Evolutionary conservation across 1,284 basidiomycete genomes (phyloP).

Genomic region (Cutaneotrichosporon spelunceum): DNA sequence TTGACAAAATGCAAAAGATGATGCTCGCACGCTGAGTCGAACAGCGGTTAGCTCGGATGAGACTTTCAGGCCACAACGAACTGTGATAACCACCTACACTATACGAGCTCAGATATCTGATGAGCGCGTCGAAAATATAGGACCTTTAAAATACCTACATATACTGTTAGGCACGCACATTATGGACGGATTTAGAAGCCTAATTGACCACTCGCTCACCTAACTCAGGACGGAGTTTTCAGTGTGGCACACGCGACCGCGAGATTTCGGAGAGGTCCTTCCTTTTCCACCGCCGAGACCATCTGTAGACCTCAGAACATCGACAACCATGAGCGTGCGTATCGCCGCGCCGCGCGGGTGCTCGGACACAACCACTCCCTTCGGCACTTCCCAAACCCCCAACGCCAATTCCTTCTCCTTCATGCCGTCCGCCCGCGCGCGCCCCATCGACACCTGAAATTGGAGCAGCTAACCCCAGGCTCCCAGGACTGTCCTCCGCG

Average conservation of each 20-base stretch:
- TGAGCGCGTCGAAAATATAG: background rate
- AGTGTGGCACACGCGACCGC: slow-evolving; percentile 10
- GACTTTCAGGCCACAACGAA: slow-evolving; percentile 5
- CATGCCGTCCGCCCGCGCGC: background rate
- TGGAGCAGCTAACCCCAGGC: slow-evolving; percentile 19
- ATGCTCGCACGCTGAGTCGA: slow-evolving; percentile 24
- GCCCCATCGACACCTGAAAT: background rate
- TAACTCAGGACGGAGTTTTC: slow-evolving; percentile 4
- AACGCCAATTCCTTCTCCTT: background rate
- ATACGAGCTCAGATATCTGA: background rate
- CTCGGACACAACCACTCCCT: background rate
- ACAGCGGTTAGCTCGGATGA: slow-evolving; percentile 17
- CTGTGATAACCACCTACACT: slow-evolving; percentile 14
- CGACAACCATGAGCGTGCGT: slow-evolving; percentile 19
- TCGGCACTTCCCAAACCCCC: background rate
- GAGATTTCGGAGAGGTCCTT: slow-evolving; percentile 22
- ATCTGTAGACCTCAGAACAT: slow-evolving; percentile 5
- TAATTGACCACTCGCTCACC: background rate
- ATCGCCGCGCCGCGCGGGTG: background rate
- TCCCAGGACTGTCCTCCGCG: slow-evolving; percentile 27
- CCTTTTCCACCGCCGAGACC: slow-evolving; percentile 10
- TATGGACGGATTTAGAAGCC: background rate
- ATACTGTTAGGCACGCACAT: background rate
- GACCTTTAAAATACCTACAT: background rate
- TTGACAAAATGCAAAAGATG: slow-evolving; percentile 2